Percentiles rank a stretch among this genome's conserved stretches.
phyloP scores from a whole-genome alignment of 495 filamentous ascomycete species.

The Penicillium dipodomyicola region DNA sequence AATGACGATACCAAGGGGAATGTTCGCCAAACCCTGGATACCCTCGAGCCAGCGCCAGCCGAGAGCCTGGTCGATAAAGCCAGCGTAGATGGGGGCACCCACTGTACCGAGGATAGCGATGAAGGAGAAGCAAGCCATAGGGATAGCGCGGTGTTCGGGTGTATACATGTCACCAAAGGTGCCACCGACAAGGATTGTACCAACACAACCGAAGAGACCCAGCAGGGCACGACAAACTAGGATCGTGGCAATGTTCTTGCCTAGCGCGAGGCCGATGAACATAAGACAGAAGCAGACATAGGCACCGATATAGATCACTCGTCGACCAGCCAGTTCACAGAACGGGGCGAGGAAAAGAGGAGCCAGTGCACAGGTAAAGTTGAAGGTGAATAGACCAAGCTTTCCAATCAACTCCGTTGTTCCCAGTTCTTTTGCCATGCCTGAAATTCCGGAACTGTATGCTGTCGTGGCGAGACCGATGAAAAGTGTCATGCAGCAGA shows the following conservation, averaged over 20 bases:
- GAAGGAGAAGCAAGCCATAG: constrained; percentile 76
- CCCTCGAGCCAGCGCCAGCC: constrained; percentile 84
- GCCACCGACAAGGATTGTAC: constrained; percentile 75
- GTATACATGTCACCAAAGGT: constrained; percentile 72
- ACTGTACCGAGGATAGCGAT: constrained; percentile 74
- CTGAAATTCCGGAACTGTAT: constrained; percentile 43
- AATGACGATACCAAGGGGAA: constrained; percentile 54
- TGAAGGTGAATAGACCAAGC: constrained; percentile 45
- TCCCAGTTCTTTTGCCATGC: constrained; percentile 39
- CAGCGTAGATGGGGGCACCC: constrained; percentile 68
- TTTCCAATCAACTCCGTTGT: constrained; percentile 37
- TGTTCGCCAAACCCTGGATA: constrained; percentile 70
- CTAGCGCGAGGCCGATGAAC: constrained; percentile 44
- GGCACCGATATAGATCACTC: constrained; percentile 39
- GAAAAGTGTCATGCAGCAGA: constrained; percentile 49
- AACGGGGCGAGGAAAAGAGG: constrained; percentile 47
- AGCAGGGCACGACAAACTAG: constrained; percentile 67
- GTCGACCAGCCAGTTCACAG: constrained; percentile 43
- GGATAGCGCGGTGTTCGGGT: constrained; percentile 70
- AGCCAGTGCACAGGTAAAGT: constrained; percentile 41
- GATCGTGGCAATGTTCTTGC: constrained; percentile 66
- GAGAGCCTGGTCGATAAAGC: constrained; percentile 62
- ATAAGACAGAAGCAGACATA: constrained; percentile 41
- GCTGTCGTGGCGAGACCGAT: constrained; percentile 49
- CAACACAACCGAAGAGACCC: constrained; percentile 73